phyloP scores from a whole-genome alignment of 176 grass and related monocot genomes.

The Alopecurus myosuroides region DNA sequence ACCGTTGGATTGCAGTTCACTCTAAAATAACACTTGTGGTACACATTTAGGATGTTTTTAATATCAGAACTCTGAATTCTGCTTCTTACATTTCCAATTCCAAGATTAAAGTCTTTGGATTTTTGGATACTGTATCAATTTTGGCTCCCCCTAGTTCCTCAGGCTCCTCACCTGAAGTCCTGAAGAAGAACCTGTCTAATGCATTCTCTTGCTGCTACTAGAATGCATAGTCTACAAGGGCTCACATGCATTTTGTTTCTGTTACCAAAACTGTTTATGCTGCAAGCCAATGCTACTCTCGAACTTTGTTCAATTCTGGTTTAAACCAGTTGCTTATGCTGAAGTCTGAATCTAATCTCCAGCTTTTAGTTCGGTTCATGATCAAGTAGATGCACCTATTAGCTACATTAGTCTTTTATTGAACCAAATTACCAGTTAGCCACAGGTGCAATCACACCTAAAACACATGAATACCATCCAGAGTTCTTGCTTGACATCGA shows the following conservation, averaged over 20 bases:
- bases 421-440: background rate
- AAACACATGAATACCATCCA: background rate
- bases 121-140: background rate
- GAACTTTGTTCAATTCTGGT: no score
- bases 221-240: background rate
- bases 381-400: background rate
- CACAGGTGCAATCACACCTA: background rate
- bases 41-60: slow-evolving; percentile 25
- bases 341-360: no score
- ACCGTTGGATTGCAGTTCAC: slow-evolving; percentile 25
- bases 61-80: background rate
- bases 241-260: background rate
- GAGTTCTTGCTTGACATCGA: slow-evolving; percentile 23
- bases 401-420: background rate
- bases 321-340: no score
- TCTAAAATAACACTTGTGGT: slow-evolving; percentile 4
- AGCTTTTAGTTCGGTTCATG: background rate
- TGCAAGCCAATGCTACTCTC: background rate
- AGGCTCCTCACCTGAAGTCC: background rate
- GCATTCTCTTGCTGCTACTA: background rate
- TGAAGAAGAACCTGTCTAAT: background rate
- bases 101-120: background rate
- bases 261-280: background rate
- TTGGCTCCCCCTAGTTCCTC: background rate
- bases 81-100: background rate